A percentile compares a stretch with the other conserved stretches of the same genome.
Evolutionary conservation across 2,329 filamentous ascomycete genomes (phyloP).

Genomic region (Aspergillus clavatus): DNA sequence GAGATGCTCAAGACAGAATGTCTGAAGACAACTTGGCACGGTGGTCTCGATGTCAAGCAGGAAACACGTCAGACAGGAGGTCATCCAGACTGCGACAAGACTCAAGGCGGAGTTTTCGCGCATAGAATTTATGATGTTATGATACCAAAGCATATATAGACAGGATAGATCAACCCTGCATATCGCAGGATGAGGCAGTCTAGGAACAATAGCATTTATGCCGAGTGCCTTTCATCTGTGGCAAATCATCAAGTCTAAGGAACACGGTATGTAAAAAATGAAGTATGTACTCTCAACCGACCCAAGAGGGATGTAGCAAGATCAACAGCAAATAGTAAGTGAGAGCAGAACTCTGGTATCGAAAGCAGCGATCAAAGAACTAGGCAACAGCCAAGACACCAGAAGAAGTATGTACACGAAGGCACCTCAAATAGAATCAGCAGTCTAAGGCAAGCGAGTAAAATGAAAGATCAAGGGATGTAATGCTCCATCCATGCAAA

Average conservation of each 20-base stretch:
- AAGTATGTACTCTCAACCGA: too few species aligned
- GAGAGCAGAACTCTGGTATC: background rate
- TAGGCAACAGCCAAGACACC: background rate
- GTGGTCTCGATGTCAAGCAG: too few species aligned
- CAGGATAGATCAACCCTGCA: constrained; percentile 1
- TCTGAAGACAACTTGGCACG: too few species aligned
- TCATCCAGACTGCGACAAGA: background rate
- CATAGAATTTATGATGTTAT: constrained; percentile 1
- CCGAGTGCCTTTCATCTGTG: too few species aligned
- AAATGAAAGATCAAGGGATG: constrained; percentile 1
- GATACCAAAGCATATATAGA: background rate
- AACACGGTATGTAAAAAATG: too few species aligned
- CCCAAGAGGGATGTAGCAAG: too few species aligned
- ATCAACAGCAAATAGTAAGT: background rate
- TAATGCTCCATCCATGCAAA: constrained; percentile 20
- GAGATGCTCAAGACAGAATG: too few species aligned
- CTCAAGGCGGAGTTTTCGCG: background rate
- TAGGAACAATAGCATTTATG: too few species aligned
- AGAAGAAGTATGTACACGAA: constrained; percentile 15
- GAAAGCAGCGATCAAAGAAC: background rate
- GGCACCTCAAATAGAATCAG: background rate
- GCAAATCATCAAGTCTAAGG: too few species aligned
- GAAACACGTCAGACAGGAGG: too few species aligned
- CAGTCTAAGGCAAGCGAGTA: background rate
- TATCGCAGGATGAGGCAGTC: background rate